Evolutionary conservation across 2,329 filamentous ascomycete genomes (phyloP).

Genomic region (Basipetospora chlamydospora): DNA sequence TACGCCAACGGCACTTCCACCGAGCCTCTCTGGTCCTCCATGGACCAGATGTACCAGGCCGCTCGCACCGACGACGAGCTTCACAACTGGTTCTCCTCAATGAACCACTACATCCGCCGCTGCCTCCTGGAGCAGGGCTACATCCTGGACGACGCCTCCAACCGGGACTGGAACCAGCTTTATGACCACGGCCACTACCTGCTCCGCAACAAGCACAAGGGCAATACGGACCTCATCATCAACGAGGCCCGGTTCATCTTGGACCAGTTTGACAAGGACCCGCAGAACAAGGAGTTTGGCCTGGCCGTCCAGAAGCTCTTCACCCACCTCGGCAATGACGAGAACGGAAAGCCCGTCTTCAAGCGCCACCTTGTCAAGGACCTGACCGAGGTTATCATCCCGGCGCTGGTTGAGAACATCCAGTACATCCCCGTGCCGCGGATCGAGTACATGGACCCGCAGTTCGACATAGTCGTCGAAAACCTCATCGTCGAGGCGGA

Average conservation of each 20-base stretch:
- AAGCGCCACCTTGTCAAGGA: conserved; percentile 91
- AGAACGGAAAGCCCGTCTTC: conserved; percentile 71
- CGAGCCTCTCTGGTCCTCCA: conserved; percentile 70
- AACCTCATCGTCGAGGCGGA: conserved; percentile 92
- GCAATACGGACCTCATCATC: conserved; percentile 71
- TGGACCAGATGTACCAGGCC: conserved; percentile 74
- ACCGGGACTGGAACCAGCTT: conserved; percentile 66
- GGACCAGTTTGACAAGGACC: conserved; percentile 78
- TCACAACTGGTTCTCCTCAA: conserved; percentile 71
- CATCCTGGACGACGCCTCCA: conserved; percentile 70
- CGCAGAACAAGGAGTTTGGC: conserved; percentile 71
- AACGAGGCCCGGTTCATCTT: conserved; percentile 85
- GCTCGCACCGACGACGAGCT: conserved; percentile 79
- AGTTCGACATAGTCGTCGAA: conserved; percentile 80
- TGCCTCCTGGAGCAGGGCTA: conserved; percentile 83
- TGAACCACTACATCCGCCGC: conserved; percentile 66
- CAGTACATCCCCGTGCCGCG: conserved; percentile 87
- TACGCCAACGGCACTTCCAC: conserved; percentile 90
- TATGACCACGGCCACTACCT: conserved; percentile 79
- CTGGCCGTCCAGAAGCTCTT: conserved; percentile 71
- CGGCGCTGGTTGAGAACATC: conserved; percentile 65
- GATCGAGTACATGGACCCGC: conserved; percentile 77
- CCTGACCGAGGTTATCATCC: conserved; percentile 72
- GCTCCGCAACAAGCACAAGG: conserved; percentile 74
- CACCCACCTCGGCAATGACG: conserved; percentile 71